Evolutionary conservation across 2,329 filamentous ascomycete species (phyloP), one percentile per base, ranked within the genome.

Genomic region (Diplodia seriata): DNA sequence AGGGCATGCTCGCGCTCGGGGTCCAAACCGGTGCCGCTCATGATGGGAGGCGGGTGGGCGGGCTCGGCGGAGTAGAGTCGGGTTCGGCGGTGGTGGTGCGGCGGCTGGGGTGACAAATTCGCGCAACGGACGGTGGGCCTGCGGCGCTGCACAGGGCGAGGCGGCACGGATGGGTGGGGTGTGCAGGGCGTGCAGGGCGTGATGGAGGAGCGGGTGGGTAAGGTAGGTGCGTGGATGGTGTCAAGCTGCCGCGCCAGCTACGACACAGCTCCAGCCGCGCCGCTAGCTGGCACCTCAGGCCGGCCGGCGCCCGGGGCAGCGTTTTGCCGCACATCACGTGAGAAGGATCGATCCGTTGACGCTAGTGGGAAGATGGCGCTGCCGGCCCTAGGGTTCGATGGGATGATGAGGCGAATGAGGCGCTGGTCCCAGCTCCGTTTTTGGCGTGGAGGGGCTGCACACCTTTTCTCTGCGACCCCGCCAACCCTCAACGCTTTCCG

Each of bases 1-100:
- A 85, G 81, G 67, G 83, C 82, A 68, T 84, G 81, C 67, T 83
- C 79, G 72, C 83, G 79, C 78, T 85, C 83, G n/a, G 83, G 81
- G 70, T 85, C 83, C 68, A 73, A 73, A 70, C 74, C 54, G 33
- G 54, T 75, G 69, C 73, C 74, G 73, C 77, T 79, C 77, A 81
- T 80, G 67, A 53, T 53, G 66, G 59, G 31, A 51, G 59, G 59
- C 59, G 29, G 29, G 47, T 36, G 47, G 43, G 29, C 20, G 51
- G 43, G 54, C 54, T 38, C 38, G 64, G 67, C 57, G 53, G 51
- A 65, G 29, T n/a, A 31, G 50, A 43, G 59, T 57, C 36, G 56
- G 67, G 20, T 31, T 38, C 14, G 29, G 55, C 18, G 31, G 56
- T 26, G 40, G 14, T 51, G 54, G 33, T 64, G 66, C 29, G 51